phyloP scores from a whole-genome alignment of 108 stramenopile species.

The Cyclostephanos invisitatus region DNA sequence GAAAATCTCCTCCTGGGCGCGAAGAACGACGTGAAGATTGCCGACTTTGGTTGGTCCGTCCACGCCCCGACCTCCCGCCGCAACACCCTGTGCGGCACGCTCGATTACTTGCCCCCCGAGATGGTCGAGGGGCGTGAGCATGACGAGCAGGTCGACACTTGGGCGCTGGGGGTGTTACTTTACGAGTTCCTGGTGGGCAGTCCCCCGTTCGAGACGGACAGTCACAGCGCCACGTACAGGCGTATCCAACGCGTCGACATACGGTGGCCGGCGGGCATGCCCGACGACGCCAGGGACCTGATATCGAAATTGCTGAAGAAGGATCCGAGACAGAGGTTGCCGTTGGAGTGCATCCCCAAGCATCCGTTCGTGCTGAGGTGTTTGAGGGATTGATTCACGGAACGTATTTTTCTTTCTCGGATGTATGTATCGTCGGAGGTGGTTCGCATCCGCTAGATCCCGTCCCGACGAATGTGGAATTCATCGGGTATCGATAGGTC shows the following conservation, averaged over 20 bases:
- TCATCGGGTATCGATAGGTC: no score
- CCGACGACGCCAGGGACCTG: constrained; percentile 93
- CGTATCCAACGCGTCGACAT: constrained; percentile 94
- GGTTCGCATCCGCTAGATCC: no score
- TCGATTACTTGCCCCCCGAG: constrained; percentile 98
- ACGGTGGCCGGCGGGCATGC: constrained; percentile 81
- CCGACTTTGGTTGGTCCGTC: constrained; percentile 99
- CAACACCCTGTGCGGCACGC: constrained; percentile 97
- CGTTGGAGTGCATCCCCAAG: constrained; percentile 76
- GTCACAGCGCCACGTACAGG: constrained; percentile 91
- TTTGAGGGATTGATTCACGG: constrained; percentile 24
- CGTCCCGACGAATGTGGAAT: no score
- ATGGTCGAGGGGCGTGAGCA: constrained; percentile 96
- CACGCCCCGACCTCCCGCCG: constrained; percentile 93
- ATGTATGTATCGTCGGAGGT: no score
- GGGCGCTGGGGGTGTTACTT: constrained; percentile 92
- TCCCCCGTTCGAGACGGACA: constrained; percentile 97
- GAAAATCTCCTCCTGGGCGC: constrained; percentile 96
- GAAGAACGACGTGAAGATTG: constrained; percentile 96
- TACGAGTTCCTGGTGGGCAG: constrained; percentile 95
- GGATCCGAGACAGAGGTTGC: constrained; percentile 87
- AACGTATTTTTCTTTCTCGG: background rate
- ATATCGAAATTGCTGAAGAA: constrained; percentile 89
- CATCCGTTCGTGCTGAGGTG: constrained; percentile 91
- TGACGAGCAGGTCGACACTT: constrained; percentile 90